Evolutionary conservation across 2,329 filamentous ascomycete species (phyloP).

Genomic region (Alternaria gaisen): DNA sequence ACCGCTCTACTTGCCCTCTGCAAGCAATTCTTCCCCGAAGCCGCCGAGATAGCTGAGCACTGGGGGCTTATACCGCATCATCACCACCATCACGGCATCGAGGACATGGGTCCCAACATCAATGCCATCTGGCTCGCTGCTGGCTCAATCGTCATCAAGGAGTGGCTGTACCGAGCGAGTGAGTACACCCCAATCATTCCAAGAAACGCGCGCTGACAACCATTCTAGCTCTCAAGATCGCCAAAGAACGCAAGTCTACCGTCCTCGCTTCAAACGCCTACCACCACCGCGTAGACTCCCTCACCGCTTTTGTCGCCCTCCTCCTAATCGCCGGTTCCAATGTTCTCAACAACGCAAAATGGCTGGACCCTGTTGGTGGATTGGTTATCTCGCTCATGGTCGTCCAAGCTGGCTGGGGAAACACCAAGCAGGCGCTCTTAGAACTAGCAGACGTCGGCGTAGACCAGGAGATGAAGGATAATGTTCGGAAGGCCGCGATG

Average conservation of each 20-base stretch:
- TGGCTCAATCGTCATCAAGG: conserved; percentile 90
- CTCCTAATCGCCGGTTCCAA: conserved; percentile 90
- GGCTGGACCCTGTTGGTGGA: conserved; percentile 94
- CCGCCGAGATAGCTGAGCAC: conserved; percentile 54
- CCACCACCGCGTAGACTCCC: conserved; percentile 94
- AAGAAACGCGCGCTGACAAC: conserved; percentile 32
- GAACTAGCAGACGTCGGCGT: conserved; percentile 93
- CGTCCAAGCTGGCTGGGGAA: conserved; percentile 85
- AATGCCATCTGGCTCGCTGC: conserved; percentile 95
- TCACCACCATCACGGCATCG: conserved; percentile 68
- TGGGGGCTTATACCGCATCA: conserved; percentile 62
- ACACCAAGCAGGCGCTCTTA: conserved; percentile 81
- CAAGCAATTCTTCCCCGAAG: conserved; percentile 59
- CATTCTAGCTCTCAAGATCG: conserved; percentile 86
- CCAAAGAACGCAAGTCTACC: conserved; percentile 90
- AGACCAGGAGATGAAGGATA: conserved; percentile 80
- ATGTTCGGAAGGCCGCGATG: conserved; percentile 71
- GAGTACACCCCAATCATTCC: conserved; percentile 37
- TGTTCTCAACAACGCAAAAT: conserved; percentile 81
- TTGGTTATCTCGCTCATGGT: conserved; percentile 94
- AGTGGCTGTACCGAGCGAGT: conserved; percentile 98
- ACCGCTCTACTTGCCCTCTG: conserved; percentile 67
- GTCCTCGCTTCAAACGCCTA: conserved; percentile 95
- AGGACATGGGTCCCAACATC: conserved; percentile 78
- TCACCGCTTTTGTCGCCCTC: conserved; percentile 93